A percentile compares a stretch with the other conserved stretches of the same genome.
Evolutionary conservation across 2,329 filamentous ascomycete genomes (phyloP).

Genomic region (Hirsutella rhossiliensis): DNA sequence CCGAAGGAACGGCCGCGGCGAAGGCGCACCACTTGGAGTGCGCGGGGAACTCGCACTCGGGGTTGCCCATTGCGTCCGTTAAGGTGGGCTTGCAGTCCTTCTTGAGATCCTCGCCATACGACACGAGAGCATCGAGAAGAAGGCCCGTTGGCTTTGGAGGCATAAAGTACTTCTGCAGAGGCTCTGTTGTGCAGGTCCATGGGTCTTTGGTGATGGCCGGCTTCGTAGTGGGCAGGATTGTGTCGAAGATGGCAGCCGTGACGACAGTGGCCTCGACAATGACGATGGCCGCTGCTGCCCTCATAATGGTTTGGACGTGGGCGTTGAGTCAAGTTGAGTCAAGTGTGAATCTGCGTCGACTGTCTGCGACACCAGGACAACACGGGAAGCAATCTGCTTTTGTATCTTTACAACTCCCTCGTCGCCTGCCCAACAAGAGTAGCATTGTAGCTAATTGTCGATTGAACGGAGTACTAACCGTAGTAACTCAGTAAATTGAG

Average conservation of each 20-base stretch:
- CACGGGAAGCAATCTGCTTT: no score
- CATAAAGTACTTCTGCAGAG: neutral
- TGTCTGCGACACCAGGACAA: no score
- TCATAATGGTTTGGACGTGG: no score
- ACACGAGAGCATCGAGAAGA: neutral
- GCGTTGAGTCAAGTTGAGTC: neutral
- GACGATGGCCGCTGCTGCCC: neutral
- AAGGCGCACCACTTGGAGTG: neutral
- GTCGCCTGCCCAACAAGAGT: no score
- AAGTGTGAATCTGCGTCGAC: no score
- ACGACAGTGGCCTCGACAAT: neutral
- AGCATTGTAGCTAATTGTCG: no score
- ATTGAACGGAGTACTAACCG: no score
- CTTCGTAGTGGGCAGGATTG: neutral
- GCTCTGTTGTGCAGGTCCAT: neutral
- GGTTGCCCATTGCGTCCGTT: neutral
- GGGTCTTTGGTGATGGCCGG: neutral
- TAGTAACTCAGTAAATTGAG: no score
- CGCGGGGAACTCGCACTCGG: neutral
- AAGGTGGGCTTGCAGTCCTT: neutral
- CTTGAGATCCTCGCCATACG: neutral
- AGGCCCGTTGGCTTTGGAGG: neutral
- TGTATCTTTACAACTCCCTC: no score
- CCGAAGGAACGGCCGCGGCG: neutral
- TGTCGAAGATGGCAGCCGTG: neutral